A percentile compares a stretch with the other conserved stretches of the same genome.
Evolutionary conservation across 164 flowering plant genomes (phyloP).

Genomic region (Echeveria elegans): DNA sequence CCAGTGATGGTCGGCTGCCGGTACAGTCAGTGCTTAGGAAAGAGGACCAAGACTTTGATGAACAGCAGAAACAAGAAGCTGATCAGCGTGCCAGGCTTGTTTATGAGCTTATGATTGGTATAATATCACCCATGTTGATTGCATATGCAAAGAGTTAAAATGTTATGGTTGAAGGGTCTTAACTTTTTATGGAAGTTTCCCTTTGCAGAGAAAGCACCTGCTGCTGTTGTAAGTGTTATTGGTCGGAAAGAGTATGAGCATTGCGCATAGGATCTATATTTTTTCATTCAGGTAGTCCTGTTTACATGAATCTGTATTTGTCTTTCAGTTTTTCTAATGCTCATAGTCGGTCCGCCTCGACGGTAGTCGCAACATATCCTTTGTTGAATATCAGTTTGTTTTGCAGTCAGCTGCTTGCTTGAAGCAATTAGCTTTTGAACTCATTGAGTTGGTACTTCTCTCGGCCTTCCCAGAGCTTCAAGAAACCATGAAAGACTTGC

Average conservation of each 20-base stretch:
- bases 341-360: no score
- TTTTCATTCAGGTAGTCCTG: constrained; percentile 75
- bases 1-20: constrained; percentile 24
- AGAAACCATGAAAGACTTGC: constrained; percentile 42
- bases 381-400: constrained; percentile 6
- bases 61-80: constrained; percentile 59
- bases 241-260: constrained; percentile 94
- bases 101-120: constrained; percentile 88
- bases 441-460: constrained; percentile 66
- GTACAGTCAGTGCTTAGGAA: constrained; percentile 34
- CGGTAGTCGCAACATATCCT: no score
- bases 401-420: constrained; percentile 83
- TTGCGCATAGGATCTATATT: constrained; percentile 90
- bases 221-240: constrained; percentile 74
- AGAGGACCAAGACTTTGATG: constrained; percentile 31
- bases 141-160: neutral
- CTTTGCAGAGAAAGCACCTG: constrained; percentile 74
- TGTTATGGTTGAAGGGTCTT: neutral
- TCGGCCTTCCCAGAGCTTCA: constrained; percentile 86
- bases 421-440: constrained; percentile 69
- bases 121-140: neutral
- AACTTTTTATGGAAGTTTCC: neutral
- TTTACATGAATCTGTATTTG: neutral
- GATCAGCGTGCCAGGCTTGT: constrained; percentile 79
- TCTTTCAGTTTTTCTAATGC: no score